Conservation (phyloP, 768 basidiomycete genomes). For the Exidia glandulosa region DNA sequence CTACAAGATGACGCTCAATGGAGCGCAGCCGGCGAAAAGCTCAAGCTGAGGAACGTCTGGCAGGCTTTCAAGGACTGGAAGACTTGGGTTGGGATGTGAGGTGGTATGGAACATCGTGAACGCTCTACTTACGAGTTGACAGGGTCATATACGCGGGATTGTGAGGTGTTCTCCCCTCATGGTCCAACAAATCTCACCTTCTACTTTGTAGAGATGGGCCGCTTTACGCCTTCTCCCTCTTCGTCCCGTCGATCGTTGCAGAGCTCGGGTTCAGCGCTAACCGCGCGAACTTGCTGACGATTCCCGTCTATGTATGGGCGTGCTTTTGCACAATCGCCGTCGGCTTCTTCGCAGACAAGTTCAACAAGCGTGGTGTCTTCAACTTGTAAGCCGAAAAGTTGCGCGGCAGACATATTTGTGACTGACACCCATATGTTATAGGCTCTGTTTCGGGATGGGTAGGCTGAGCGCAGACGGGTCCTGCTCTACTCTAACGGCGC, state of each 20-base stretch:
- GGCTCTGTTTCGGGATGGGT: constrained; percentile 17
- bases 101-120: background rate
- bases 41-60: background rate
- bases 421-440: background rate
- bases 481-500: background rate
- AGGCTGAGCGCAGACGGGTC: constrained; percentile 1
- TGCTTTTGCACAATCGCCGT: constrained; percentile 54
- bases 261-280: constrained; percentile 39
- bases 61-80: background rate
- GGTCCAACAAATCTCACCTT: background rate
- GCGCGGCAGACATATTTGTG: background rate
- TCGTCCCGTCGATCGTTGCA: constrained; percentile 14
- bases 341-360: constrained; percentile 51
- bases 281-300: constrained; percentile 62
- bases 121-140: background rate
- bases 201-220: constrained; percentile 34
- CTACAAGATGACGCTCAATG: constrained; percentile 54
- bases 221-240: constrained; percentile 43
- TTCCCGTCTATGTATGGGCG: constrained; percentile 65
- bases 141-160: background rate
- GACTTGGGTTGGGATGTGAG: background rate
- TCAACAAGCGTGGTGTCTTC: constrained; percentile 49
- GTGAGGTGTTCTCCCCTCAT: background rate
- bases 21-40: constrained; percentile 19
- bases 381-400: constrained; percentile 52